Evolutionary conservation across 257 asterid genomes (phyloP).

Genomic region (Leonotis leonurus): DNA sequence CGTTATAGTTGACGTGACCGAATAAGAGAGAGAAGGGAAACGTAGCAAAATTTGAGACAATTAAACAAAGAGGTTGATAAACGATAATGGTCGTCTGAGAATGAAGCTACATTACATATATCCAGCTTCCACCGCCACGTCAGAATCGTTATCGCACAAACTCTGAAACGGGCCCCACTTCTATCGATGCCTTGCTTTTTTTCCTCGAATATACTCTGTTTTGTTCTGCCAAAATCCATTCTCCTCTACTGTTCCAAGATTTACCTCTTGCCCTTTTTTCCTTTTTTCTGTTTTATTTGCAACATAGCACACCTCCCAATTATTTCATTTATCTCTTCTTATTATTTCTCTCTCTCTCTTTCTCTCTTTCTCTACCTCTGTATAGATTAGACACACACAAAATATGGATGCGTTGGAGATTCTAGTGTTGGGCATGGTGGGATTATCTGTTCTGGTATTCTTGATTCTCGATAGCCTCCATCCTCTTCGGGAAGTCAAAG

Average conservation of each 20-base stretch:
- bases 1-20: too few species aligned
- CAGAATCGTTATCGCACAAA: too few species aligned
- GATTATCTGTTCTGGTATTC: slow-evolving; percentile 20
- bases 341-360: background rate
- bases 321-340: background rate
- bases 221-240: slow-evolving; percentile 12
- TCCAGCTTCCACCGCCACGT: too few species aligned
- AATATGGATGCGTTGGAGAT: slow-evolving; percentile 30
- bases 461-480: slow-evolving; percentile 16
- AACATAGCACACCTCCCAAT: background rate
- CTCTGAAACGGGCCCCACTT: too few species aligned
- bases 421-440: slow-evolving; percentile 26
- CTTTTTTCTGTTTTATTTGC: background rate
- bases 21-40: too few species aligned
- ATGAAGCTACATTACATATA: too few species aligned
- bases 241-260: background rate
- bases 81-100: too few species aligned
- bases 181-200: background rate
- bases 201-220: slow-evolving; percentile 24
- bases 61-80: too few species aligned
- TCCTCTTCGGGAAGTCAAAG: background rate
- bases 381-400: background rate
- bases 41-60: too few species aligned
- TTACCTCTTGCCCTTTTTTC: too few species aligned
- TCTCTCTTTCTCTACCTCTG: background rate